Evolutionary conservation across 176 grass and related monocot species (phyloP), one percentile per base, ranked within the genome.

Genomic region (Paspalum vaginatum): DNA sequence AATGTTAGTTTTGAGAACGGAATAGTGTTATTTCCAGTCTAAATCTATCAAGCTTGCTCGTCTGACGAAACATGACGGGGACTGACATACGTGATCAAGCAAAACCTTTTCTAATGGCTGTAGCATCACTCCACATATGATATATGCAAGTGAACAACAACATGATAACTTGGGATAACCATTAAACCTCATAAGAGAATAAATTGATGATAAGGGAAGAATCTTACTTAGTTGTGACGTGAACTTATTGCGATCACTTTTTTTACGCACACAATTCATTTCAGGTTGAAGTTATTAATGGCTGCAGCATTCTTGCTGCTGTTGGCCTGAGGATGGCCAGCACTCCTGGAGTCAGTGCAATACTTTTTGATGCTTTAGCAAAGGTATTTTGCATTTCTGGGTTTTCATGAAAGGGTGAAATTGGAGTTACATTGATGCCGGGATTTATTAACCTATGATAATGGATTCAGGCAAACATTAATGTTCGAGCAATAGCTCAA

Each of bases 401-500:
- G 16, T 58, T 75, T 75, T 32, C 32, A 32, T 32, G 32, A 32
- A 32, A 32, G 32, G 49, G 13, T 86, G 72, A 83, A 74, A 51
- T 83, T 32, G 7, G 74, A 74, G 16, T 61, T 61, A 10, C 16
- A 39, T 83, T 83, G 11, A 45, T 86, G 53, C 18, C n/a, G 22
- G 61, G 50, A 69, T 14, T 78, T 46, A 84, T 77, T 71, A 27
- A 18, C 7, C 50, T 77, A 25, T 81, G 72, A 68, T 80, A 68
- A 74, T 39, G 59, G 22, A 37, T 70, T 45, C 86, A 98, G 95
- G 95, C 95, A 84, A 94, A 94, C 61, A 98, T 98, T 82, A 98
- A 98, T 80, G 95, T 98, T 63, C 84, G 95, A 61, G 95, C 95
- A 58, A 98, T 98, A 91, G 92, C 95, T 66, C 95, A 98, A 90